phyloP scores from a whole-genome alignment of 257 asterid species.

The Echium plantagineum region DNA sequence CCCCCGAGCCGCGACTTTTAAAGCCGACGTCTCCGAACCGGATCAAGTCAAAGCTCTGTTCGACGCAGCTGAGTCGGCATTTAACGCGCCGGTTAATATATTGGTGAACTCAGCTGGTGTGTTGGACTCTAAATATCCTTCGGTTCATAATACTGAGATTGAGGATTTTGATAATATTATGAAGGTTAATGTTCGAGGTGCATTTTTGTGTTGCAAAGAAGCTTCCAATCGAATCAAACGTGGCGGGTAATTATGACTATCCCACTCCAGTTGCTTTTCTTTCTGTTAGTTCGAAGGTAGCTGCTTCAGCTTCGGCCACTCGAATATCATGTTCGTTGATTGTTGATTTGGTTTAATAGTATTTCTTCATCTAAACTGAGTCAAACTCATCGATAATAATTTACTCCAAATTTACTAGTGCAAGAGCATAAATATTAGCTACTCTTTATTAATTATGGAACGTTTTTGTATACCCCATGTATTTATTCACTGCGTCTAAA shows the following conservation, averaged over 20 bases:
- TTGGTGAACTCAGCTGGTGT: constrained; percentile 53
- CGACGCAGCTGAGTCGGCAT: constrained; percentile 47
- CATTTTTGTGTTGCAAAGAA: constrained; percentile 48
- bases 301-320: too few species aligned
- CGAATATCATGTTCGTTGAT: too few species aligned
- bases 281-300: too few species aligned
- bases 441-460: too few species aligned
- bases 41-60: constrained; percentile 46
- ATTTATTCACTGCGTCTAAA: too few species aligned
- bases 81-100: constrained; percentile 34
- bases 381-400: too few species aligned
- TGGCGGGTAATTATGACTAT: constrained; percentile 26
- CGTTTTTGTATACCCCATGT: too few species aligned
- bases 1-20: constrained; percentile 31
- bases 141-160: constrained; percentile 27
- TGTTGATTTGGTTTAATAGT: too few species aligned
- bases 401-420: too few species aligned
- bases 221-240: constrained; percentile 44
- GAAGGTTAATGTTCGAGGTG: constrained; percentile 45
- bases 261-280: too few species aligned
- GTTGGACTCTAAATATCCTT: constrained; percentile 34
- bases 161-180: constrained; percentile 50
- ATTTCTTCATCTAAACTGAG: too few species aligned
- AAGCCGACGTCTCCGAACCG: constrained; percentile 47
- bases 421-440: too few species aligned